Conservation (phyloP, 129 eudicot species). For the Calendula officinalis region DNA sequence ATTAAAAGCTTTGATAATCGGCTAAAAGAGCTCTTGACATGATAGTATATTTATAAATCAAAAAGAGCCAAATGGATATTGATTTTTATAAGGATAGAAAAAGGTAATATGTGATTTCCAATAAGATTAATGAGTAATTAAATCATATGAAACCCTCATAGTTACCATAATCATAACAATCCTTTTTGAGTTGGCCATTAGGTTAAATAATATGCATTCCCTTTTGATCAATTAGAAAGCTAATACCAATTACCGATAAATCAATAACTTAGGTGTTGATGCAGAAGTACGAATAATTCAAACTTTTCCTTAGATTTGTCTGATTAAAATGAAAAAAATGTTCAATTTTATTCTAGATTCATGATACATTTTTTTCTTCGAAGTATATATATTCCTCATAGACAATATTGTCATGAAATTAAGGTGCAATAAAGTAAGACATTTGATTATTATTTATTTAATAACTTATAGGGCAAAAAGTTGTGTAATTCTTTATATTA, state of each 20-base stretch:
- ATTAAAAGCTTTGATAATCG: not conserved
- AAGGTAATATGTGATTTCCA: conserved; percentile 12
- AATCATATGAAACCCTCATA: conserved; percentile 9
- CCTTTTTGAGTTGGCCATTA: conserved; percentile 33
- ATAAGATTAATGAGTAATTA: conserved; percentile 2
- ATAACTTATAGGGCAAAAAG: conserved; percentile 4
- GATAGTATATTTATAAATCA: not conserved
- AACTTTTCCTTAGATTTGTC: too few relatives aligned
- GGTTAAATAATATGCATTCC: conserved; percentile 19
- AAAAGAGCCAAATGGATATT: conserved; percentile 10
- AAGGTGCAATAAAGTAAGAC: not conserved
- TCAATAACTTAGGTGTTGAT: not conserved
- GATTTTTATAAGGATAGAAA: conserved; percentile 8
- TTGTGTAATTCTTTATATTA: conserved; percentile 11
- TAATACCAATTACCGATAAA: conserved; percentile 22
- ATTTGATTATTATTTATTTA: not conserved
- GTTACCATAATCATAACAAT: conserved; percentile 36
- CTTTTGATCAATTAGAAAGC: conserved; percentile 29
- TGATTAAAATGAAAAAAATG: too few relatives aligned
- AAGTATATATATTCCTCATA: not conserved
- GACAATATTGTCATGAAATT: not conserved
- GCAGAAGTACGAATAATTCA: not conserved
- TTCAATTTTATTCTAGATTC: not conserved
- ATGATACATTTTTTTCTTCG: not conserved
- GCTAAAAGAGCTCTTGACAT: not conserved